Evolutionary conservation across 2,329 filamentous ascomycete species (phyloP), one percentile per base, ranked within the genome.

Genomic region (Talaromyces sp.): DNA sequence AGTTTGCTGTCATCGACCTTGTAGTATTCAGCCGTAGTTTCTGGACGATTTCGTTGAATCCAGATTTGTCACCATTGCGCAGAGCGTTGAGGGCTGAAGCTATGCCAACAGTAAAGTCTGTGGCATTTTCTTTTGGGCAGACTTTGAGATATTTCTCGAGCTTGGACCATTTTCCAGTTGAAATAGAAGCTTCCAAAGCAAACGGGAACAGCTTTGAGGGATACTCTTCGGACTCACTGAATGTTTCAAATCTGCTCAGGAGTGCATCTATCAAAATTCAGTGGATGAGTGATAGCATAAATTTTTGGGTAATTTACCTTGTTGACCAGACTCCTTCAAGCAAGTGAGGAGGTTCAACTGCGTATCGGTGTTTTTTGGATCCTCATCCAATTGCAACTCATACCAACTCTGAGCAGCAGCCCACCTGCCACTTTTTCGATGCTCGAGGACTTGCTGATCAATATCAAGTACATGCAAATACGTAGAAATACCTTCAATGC

Each of bases 351-450:
- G 83, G 71, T 96, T 91, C 64, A 91, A 83, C 74, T 97, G 93
- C 13, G 91, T 84, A 64, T 96, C 90, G 19, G 85, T 75, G 73
- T 96, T 89, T 62, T 89, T 83, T 0, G 94, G 93, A 54, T 90
- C 85, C 71, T 95, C 88, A 2, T 90, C 89, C 39, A 98, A 83
- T 68, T 93, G 89, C 68, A 97, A 88, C 75, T 99, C 93, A 76
- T 97, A 98, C 95, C 96, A 99, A 68, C 92, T 96, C 78, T 98
- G 95, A 27, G 93, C 95, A 60, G 94, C 92, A 16, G 91, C 89
- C 93, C 95, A 99, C 67, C 93, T 85, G 3, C 95, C 95, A 22
- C 93, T 91, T 76, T 97, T 98, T 65, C 91, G 88, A 78, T 99
- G 93, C 71, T 96, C 92, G 63, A 97, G 83, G 37, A 97, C 90